Conservation (phyloP, 2,329 filamentous ascomycete species). For the Ceratocystis ficicola region DNA sequence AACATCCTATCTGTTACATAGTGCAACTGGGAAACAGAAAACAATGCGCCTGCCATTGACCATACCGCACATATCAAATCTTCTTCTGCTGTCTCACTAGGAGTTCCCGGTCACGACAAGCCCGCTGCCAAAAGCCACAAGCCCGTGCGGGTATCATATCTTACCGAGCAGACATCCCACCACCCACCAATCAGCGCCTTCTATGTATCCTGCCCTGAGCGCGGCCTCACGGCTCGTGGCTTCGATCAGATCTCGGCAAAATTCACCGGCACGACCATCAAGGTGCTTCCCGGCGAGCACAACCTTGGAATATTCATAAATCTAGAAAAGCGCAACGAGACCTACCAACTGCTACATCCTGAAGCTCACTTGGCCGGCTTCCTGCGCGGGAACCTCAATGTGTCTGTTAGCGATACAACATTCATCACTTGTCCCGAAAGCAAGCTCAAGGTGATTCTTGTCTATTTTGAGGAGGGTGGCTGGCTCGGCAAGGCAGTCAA, state of each 20-base stretch:
- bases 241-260: constrained; percentile 96
- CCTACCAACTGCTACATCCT: constrained; percentile 90
- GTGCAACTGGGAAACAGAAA: constrained; percentile 92
- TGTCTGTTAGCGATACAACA: constrained; percentile 81
- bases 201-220: constrained; percentile 82
- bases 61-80: constrained; percentile 37
- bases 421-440: constrained; percentile 85
- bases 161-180: constrained; percentile 96
- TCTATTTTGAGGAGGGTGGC: constrained; percentile 76
- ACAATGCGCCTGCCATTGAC: constrained; percentile 56
- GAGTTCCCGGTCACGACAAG: constrained; percentile 39
- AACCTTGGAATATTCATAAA: constrained; percentile 95
- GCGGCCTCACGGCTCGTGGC: constrained; percentile 73
- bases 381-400: constrained; percentile 71
- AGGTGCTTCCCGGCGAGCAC: constrained; percentile 80
- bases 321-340: constrained; percentile 68
- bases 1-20: constrained; percentile 29
- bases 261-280: constrained; percentile 90
- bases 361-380: constrained; percentile 85
- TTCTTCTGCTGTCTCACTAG: constrained; percentile 39
- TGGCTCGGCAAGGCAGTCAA: constrained; percentile 90
- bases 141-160: constrained; percentile 71
- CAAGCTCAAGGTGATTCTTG: constrained; percentile 77
- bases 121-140: constrained; percentile 35
- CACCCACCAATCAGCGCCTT: constrained; percentile 96